Conservation (phyloP, 495 filamentous ascomycete genomes). For the Hypoxylon subgilvum region DNA sequence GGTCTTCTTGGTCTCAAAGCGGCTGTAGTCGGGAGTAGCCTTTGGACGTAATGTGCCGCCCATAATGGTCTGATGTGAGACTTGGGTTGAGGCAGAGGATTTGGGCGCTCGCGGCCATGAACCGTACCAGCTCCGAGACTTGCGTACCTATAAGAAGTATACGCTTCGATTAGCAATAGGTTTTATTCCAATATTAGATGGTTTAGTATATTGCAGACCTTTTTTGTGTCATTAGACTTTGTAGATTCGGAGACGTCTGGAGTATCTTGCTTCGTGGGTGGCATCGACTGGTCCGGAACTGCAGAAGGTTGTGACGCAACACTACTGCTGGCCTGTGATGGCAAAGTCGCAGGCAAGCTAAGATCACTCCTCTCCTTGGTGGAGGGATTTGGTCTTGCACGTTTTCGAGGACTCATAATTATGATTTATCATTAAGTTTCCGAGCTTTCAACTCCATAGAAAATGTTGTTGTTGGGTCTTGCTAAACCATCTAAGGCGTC, state of each 20-base stretch:
- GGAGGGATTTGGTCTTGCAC: conserved; percentile 63
- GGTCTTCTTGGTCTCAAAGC: conserved; percentile 52
- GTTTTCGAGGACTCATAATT: conserved; percentile 67
- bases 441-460: conserved; percentile 3
- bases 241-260: conserved; percentile 24
- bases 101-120: conserved; percentile 72
- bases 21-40: conserved; percentile 52
- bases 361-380: conserved; percentile 39
- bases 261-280: conserved; percentile 23
- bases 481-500: background rate
- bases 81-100: conserved; percentile 72
- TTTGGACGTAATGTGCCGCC: conserved; percentile 55
- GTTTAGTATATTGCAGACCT: conserved; percentile 21
- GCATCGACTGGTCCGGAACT: conserved; percentile 22
- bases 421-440: conserved; percentile 5
- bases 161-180: conserved; percentile 15
- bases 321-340: conserved; percentile 41
- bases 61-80: conserved; percentile 78
- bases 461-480: background rate
- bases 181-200: conserved; percentile 9
- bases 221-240: conserved; percentile 19
- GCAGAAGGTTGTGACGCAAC: conserved; percentile 37
- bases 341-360: conserved; percentile 43
- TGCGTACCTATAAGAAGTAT: conserved; percentile 52
- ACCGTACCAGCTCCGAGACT: conserved; percentile 67